A percentile compares a stretch with the other conserved stretches of the same genome.
These are phyloP conservation scores for Talaromyces funiculosus DNA, from an alignment of 2,329 filamentous ascomycete genomes.

Conservation along the genomic window DNA sequence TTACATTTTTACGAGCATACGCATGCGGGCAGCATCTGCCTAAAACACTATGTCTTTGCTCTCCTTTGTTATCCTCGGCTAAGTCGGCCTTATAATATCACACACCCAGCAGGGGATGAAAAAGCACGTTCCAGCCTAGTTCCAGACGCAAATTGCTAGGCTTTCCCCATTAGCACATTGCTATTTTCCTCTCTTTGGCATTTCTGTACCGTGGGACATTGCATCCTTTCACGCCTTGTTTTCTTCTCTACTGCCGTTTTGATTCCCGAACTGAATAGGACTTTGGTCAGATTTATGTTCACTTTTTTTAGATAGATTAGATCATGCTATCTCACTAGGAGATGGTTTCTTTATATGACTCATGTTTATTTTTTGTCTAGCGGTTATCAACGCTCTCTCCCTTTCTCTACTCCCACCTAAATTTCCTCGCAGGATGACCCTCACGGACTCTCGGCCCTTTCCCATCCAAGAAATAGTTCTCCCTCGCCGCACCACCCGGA, in stretches of 20 bases:
- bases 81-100: not conserved
- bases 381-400: not conserved
- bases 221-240: constrained; percentile 7
- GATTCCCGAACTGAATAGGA: constrained; percentile 4
- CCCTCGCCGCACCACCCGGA: constrained; percentile 33
- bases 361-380: not conserved
- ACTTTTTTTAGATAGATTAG: constrained; percentile 13
- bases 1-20: not conserved
- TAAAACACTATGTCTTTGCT: not conserved
- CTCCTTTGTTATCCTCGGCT: not conserved
- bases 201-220: constrained; percentile 11
- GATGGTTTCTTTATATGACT: constrained; percentile 6
- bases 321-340: constrained; percentile 11
- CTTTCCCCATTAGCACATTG: not conserved
- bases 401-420: constrained; percentile 2
- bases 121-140: not conserved
- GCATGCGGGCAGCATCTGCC: not conserved
- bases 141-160: not conserved
- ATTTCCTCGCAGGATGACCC: constrained; percentile 5
- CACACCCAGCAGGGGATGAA: not conserved
- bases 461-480: constrained; percentile 33
- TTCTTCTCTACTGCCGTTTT: constrained; percentile 2
- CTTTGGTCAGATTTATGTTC: not conserved
- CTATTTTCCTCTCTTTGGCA: constrained; percentile 6
- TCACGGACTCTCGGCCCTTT: constrained; percentile 22